Conservation (phyloP, 192 early-diverging fungal genomes). For the Linnemannia exigua region DNA sequence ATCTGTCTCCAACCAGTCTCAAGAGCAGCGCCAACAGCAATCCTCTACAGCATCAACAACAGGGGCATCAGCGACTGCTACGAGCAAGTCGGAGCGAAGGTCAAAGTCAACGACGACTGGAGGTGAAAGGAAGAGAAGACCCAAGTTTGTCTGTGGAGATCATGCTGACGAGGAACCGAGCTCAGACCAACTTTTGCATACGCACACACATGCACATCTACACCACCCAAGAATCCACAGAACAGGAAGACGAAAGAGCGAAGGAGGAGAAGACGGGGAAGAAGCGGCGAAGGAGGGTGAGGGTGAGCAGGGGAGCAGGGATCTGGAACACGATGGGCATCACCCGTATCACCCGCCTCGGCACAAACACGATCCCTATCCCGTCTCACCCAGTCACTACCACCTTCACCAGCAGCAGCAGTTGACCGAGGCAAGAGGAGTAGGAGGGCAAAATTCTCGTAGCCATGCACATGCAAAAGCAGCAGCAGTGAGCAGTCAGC, state of each 20-base stretch:
- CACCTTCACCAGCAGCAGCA: conserved; percentile 4
- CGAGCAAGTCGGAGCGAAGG: not conserved
- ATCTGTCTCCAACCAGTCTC: conserved; percentile 10
- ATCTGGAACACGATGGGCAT: not conserved
- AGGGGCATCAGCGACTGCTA: not conserved
- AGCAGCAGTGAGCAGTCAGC: not conserved
- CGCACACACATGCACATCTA: too few species aligned
- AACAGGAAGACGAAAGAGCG: conserved; percentile 2
- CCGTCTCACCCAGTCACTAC: not conserved
- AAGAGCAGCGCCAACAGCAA: conserved; percentile 9
- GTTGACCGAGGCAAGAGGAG: not conserved
- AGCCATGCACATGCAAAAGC: not conserved
- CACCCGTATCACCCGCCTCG: not conserved
- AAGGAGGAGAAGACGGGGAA: not conserved
- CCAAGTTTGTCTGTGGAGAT: conserved; percentile 40
- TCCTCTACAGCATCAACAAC: not conserved
- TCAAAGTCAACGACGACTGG: not conserved
- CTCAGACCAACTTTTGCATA: not conserved
- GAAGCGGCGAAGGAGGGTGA: not conserved
- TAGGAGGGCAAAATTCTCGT: not conserved
- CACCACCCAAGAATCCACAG: not conserved
- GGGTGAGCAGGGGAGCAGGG: too few species aligned
- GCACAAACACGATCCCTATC: conserved; percentile 16
- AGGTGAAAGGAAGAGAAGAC: not conserved
- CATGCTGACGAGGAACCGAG: conserved; percentile 14